Evolutionary conservation across 306 rosid species (phyloP).

Genomic region (Cucurbita maxima): DNA sequence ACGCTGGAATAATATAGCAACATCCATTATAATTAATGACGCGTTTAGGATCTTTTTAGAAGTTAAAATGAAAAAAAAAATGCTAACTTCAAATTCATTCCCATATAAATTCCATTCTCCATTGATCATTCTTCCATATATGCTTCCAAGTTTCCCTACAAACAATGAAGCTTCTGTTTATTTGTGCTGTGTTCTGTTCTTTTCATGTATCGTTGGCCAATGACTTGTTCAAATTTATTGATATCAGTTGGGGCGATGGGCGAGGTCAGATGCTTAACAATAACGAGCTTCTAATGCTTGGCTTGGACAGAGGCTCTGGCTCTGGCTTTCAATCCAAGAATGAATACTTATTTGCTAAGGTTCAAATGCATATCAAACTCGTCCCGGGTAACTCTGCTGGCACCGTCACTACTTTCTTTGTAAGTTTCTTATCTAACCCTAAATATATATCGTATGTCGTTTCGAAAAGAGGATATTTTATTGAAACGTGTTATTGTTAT

Average conservation of each 20-base stretch:
- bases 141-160: background rate
- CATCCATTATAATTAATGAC: background rate
- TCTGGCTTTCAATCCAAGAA: slow-evolving; percentile 54
- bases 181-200: background rate
- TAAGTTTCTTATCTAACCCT: slow-evolving; percentile 8
- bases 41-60: background rate
- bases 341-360: slow-evolving; percentile 34
- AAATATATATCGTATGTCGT: too few species aligned
- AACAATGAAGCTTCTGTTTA: background rate
- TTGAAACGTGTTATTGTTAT: too few species aligned
- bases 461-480: too few species aligned
- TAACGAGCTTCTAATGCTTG: slow-evolving; percentile 33
- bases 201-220: background rate
- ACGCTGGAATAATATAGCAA: background rate
- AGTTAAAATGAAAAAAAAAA: background rate
- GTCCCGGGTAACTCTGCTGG: slow-evolving; percentile 65
- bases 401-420: slow-evolving; percentile 61
- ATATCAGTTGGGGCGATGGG: slow-evolving; percentile 56
- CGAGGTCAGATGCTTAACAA: slow-evolving; percentile 38
- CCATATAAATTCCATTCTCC: background rate
- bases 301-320: slow-evolving; percentile 52
- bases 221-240: slow-evolving; percentile 30
- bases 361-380: slow-evolving; percentile 55
- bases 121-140: background rate
- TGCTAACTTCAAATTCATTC: background rate